Percentiles rank a stretch among this genome's conserved stretches.
These are phyloP conservation scores for Ceratobasidium sp. DNA, from an alignment of 1,284 basidiomycete species.

Conservation along the genomic window DNA sequence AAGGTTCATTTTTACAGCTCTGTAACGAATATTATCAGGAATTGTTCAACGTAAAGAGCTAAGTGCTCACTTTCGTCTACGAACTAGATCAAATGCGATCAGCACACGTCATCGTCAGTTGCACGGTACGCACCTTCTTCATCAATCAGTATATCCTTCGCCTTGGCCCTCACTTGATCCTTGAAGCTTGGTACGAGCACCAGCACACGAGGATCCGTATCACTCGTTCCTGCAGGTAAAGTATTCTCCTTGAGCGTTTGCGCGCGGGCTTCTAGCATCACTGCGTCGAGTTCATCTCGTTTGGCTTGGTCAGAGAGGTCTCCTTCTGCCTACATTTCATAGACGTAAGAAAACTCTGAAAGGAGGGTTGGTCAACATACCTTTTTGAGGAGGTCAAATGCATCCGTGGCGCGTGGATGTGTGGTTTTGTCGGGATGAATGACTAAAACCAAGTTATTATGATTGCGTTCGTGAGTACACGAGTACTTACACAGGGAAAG, in stretches of 20 bases:
- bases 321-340: conserved; percentile 69
- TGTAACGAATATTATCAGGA: conserved; percentile 50
- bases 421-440: conserved; percentile 88
- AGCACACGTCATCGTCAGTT: not conserved
- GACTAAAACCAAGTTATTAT: conserved; percentile 61
- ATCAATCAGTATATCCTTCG: conserved; percentile 82
- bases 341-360: not conserved
- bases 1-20: conserved; percentile 84
- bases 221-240: conserved; percentile 66
- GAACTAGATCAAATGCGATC: conserved; percentile 52
- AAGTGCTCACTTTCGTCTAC: conserved; percentile 73
- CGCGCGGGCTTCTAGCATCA: conserved; percentile 74
- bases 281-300: conserved; percentile 79
- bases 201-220: conserved; percentile 66
- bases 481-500: conserved; percentile 75
- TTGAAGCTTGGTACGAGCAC: conserved; percentile 70
- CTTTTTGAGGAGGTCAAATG: conserved; percentile 86
- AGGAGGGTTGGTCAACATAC: conserved; percentile 53
- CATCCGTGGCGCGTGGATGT: conserved; percentile 80
- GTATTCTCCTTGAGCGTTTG: conserved; percentile 68
- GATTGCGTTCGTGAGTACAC: not conserved
- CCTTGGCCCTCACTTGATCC: conserved; percentile 67
- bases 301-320: conserved; percentile 78
- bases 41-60: too few species aligned
- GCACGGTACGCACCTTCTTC: conserved; percentile 62